phyloP scores from a whole-genome alignment of 371 early-diverging fungal species.

The Mortierella sp. region DNA sequence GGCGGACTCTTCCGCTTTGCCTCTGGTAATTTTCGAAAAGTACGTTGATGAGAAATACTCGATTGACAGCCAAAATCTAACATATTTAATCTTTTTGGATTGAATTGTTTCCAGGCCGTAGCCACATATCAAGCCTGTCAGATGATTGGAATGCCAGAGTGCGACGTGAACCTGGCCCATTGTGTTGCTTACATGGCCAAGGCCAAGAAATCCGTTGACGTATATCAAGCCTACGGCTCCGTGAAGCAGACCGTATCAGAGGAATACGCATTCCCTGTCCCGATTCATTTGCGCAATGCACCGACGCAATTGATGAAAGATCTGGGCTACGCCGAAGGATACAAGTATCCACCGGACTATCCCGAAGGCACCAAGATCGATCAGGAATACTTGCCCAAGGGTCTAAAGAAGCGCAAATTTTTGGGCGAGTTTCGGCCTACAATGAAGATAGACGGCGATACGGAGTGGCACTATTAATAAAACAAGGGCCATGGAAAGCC shows the following conservation, averaged over 20 bases:
- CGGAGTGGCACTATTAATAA: too few relatives aligned
- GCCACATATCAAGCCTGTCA: conserved; percentile 86
- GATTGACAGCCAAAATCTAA: not conserved
- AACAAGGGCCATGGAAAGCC: too few relatives aligned
- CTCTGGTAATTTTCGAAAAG: conserved; percentile 58
- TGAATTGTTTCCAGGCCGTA: conserved; percentile 71
- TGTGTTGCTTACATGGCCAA: conserved; percentile 81
- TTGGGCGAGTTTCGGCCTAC: conserved; percentile 55
- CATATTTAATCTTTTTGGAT: not conserved
- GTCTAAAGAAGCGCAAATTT: conserved; percentile 64
- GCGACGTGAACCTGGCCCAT: conserved; percentile 87
- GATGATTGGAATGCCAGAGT: conserved; percentile 92
- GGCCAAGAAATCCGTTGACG: conserved; percentile 84
- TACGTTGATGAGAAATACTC: not conserved
- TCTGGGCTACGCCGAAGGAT: conserved; percentile 80
- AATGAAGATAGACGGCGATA: too few relatives aligned
- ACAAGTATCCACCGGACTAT: conserved; percentile 88
- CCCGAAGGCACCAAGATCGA: conserved; percentile 65
- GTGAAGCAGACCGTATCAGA: conserved; percentile 71
- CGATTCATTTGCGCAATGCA: conserved; percentile 88
- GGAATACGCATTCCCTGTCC: conserved; percentile 81
- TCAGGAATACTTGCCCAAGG: conserved; percentile 82
- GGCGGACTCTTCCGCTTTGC: conserved; percentile 82
- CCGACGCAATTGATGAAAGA: conserved; percentile 82
- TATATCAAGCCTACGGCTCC: conserved; percentile 75